These are phyloP conservation scores for Hypoxylon sp. DNA, from an alignment of 2,329 filamentous ascomycete species.

Conservation along the genomic window DNA sequence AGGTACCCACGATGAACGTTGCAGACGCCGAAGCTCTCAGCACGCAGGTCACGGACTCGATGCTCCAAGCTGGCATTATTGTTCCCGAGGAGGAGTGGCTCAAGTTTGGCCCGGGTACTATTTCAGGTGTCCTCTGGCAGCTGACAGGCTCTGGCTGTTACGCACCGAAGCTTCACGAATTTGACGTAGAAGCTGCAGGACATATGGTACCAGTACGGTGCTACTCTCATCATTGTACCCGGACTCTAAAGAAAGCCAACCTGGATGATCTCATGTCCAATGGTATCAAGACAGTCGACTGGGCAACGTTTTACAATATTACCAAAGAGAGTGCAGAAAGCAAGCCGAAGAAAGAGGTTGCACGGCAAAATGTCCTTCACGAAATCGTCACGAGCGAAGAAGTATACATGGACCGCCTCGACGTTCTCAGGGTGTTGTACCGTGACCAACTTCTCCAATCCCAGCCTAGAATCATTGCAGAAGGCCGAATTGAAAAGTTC, in stretches of 20 bases:
- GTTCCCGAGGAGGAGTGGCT: slow-evolving; percentile 97
- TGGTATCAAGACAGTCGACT: slow-evolving; percentile 79
- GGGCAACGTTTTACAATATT: slow-evolving; percentile 89
- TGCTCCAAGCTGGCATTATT: slow-evolving; percentile 82
- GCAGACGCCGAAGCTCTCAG: slow-evolving; percentile 93
- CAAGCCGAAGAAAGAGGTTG: slow-evolving; percentile 85
- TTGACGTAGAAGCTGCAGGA: slow-evolving; percentile 53
- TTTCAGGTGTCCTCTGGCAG: slow-evolving; percentile 94
- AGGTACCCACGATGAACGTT: slow-evolving; percentile 98
- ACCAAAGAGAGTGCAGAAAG: slow-evolving; percentile 79
- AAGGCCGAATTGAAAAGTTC: slow-evolving; percentile 83
- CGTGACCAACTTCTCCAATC: slow-evolving; percentile 79
- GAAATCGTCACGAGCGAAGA: slow-evolving; percentile 96
- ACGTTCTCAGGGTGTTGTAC: slow-evolving; percentile 87
- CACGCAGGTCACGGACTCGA: slow-evolving; percentile 78
- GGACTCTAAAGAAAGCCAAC: slow-evolving; percentile 95
- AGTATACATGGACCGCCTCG: slow-evolving; percentile 87
- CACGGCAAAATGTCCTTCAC: slow-evolving; percentile 92
- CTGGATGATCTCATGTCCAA: slow-evolving; percentile 78
- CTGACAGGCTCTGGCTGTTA: slow-evolving; percentile 93
- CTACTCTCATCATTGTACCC: slow-evolving; percentile 93
- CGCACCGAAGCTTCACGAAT: slow-evolving; percentile 81
- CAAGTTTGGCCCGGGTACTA: slow-evolving; percentile 82
- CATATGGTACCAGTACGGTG: slow-evolving; percentile 77
- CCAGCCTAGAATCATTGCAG: slow-evolving; percentile 83